Evolutionary conservation across 2,329 filamentous ascomycete genomes (phyloP).

Genomic region (Curvularia eragrostidis): DNA sequence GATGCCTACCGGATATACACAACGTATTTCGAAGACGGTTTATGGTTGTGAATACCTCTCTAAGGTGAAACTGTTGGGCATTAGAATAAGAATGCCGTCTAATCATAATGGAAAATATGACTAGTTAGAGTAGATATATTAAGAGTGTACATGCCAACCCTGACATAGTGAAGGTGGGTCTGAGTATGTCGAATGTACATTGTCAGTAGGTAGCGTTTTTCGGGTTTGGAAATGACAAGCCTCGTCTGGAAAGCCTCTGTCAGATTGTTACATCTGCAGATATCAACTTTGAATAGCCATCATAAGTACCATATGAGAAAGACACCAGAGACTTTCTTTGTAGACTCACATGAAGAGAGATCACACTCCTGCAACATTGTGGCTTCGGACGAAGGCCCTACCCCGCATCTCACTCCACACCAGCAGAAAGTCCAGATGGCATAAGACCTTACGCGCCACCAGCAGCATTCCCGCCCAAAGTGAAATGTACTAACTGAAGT

Average conservation of each 20-base stretch:
- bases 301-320: neutral
- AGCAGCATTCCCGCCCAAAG: neutral
- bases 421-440: neutral
- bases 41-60: neutral
- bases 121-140: neutral
- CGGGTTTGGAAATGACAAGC: neutral
- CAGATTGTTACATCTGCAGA: neutral
- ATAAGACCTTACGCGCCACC: neutral
- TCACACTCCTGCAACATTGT: neutral
- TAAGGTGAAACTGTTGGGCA: neutral
- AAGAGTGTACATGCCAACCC: neutral
- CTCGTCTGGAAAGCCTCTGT: neutral
- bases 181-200: neutral
- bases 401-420: constrained; percentile 1
- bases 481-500: neutral
- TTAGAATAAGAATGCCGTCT: neutral
- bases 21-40: neutral
- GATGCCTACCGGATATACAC: neutral
- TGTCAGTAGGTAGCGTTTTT: neutral
- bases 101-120: too few species aligned
- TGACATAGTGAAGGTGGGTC: neutral
- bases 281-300: neutral
- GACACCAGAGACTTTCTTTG: neutral
- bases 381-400: neutral
- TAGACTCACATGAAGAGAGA: neutral